Conservation (phyloP, 805 yeast species). For the Kuraishia floccosa region DNA sequence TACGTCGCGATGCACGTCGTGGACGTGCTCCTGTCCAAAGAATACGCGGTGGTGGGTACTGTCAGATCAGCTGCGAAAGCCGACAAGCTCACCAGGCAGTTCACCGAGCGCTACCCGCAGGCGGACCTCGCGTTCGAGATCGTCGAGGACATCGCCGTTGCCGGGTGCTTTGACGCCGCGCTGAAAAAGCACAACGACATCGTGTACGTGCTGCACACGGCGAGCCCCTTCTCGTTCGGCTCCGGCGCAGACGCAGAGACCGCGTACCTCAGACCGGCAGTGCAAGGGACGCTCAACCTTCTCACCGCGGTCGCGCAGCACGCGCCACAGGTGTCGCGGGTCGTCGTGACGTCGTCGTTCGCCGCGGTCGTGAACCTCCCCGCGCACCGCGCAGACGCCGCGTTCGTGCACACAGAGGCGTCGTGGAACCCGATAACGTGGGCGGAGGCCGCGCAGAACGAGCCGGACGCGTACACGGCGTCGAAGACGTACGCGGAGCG, state of each 20-base stretch:
- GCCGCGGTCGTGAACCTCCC: slow-evolving; percentile 32
- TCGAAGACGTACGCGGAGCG: slow-evolving; percentile 47
- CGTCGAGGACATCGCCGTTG: too few species aligned
- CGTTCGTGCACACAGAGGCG: slow-evolving; percentile 14
- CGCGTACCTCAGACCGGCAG: too few species aligned
- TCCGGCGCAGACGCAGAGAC: too few species aligned
- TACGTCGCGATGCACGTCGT: too few species aligned
- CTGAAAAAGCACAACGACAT: too few species aligned
- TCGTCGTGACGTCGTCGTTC: slow-evolving; percentile 44
- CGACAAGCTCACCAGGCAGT: slow-evolving; percentile 5
- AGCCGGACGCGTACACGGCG: slow-evolving; percentile 20
- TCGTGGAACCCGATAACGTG: slow-evolving; percentile 26
- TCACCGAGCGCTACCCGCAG: slow-evolving; percentile 13
- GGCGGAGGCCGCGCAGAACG: slow-evolving; percentile 15
- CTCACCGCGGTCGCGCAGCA: slow-evolving; percentile 25
- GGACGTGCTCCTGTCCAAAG: too few species aligned
- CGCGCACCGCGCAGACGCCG: slow-evolving; percentile 7
- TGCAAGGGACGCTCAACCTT: too few species aligned
- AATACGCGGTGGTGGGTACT: slow-evolving; percentile 18
- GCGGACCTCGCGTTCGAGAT: too few species aligned
- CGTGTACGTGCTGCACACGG: slow-evolving; percentile 29
- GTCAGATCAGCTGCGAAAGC: slow-evolving; percentile 12
- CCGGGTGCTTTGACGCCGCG: too few species aligned
- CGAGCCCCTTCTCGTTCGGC: slow-evolving; percentile 22
- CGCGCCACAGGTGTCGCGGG: slow-evolving; percentile 32